Base-by-base conservation (phyloP, 352 stramenopile genomes). In the Phytopythium delawarense region DNA sequence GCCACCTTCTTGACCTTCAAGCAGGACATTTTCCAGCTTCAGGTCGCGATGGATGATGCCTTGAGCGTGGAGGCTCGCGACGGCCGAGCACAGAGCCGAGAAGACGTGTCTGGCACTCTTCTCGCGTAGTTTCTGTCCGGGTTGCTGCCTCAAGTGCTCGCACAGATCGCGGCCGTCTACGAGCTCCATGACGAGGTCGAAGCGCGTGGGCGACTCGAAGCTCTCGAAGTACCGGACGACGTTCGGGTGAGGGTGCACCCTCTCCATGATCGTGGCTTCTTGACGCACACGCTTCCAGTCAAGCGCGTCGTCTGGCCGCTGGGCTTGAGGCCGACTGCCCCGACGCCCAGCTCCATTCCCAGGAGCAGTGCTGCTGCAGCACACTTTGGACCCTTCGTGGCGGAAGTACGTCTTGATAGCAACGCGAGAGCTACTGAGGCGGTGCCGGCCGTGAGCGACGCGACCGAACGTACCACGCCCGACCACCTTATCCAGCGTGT, bases 11-110 rank as follows among this genome's bases (percentile, higher is more conserved):
- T 9, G 46, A 20, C 8, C 21, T 16, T 52, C 74, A 0, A 92
- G 45, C 35, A 92, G 61, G 1, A 92, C 67, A 52, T 92, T 91
- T 62, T 92, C 84, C 34, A 90, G 81, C 59, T 92, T 92, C 40
- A 92, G 64, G 60, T 92, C 84, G 20, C 84, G 74, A 46, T 92
- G 80, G 59, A 91, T 81, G 35, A 91, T 65, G 25, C 76, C 52
- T 35, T 88, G 78, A 2, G 51, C 53, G 56, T 91, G 84, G 21
- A 92, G 69, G 15, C 70, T 68, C 25, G 52, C 57, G 7, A 92
- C 62, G 0, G 64, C 80, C 4, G 28, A 54, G 50, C 70, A 65
- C 11, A 89, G 53, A 16, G 84, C 70, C 1, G 32, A 52, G 51
- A 91, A 88, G 49, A 91, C 71, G 4, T 16, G 34, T 46, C 65